Percentiles rank a stretch among this genome's conserved stretches.
Evolutionary conservation across 2,329 filamentous ascomycete genomes (phyloP).

Genomic region (Colletotrichum musae): DNA sequence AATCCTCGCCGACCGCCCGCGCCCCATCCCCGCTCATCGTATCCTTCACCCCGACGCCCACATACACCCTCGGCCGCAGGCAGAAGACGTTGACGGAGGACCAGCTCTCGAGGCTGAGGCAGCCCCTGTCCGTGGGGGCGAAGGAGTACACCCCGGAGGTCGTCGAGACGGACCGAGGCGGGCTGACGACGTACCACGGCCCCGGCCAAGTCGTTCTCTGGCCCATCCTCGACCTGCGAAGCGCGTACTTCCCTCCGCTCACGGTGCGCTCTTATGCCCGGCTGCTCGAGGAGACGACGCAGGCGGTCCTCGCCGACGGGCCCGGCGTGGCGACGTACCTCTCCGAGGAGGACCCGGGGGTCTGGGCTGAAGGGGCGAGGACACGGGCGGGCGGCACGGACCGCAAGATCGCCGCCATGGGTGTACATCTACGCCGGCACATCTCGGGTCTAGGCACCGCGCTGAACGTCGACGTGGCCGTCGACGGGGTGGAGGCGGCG

Average conservation of each 20-base stretch:
- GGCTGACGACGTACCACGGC: constrained; percentile 94
- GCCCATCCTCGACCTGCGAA: constrained; percentile 86
- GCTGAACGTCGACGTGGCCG: constrained; percentile 79
- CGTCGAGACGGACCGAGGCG: constrained; percentile 82
- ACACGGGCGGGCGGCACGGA: constrained; percentile 51
- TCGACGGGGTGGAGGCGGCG: constrained; percentile 50
- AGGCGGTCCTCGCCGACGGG: constrained; percentile 69
- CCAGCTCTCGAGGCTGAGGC: constrained; percentile 62
- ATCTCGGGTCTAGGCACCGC: constrained; percentile 89
- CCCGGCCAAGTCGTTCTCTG: constrained; percentile 95
- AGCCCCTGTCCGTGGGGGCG: constrained; percentile 50
- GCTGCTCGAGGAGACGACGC: constrained; percentile 82
- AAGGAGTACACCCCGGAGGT: constrained; percentile 68
- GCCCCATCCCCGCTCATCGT: constrained; percentile 79
- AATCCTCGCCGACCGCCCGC: constrained; percentile 47
- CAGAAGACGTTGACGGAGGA: constrained; percentile 68
- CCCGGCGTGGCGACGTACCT: constrained; percentile 72
- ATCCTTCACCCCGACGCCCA: constrained; percentile 85
- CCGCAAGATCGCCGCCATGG: constrained; percentile 89
- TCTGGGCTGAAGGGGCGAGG: constrained; percentile 73
- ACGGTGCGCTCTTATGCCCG: constrained; percentile 83
- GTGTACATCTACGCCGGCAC: constrained; percentile 90
- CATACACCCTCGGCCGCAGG: constrained; percentile 91
- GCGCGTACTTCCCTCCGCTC: constrained; percentile 67
- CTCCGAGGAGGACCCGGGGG: constrained; percentile 84